These are phyloP conservation scores for Suhomyces ambrosiae DNA, from an alignment of 1,139 yeast species.

Conservation along the genomic window DNA sequence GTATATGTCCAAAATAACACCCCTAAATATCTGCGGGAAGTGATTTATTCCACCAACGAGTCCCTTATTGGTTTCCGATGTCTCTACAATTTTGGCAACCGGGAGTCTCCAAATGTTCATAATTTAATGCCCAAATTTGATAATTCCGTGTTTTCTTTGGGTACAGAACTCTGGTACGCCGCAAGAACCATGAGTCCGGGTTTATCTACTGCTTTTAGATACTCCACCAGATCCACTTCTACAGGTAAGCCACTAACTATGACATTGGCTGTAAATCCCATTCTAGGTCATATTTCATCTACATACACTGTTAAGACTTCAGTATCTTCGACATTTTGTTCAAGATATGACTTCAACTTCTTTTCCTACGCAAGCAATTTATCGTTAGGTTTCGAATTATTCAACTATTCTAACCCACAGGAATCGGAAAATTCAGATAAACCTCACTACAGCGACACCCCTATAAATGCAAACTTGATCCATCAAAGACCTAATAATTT, in stretches of 20 bases:
- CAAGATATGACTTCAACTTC: conserved; percentile 85
- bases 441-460: conserved; percentile 5
- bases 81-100: conserved; percentile 64
- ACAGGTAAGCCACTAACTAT: conserved; percentile 89
- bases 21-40: conserved; percentile 69
- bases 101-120: conserved; percentile 29
- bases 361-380: conserved; percentile 89
- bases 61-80: conserved; percentile 82
- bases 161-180: conserved; percentile 91
- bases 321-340: conserved; percentile 73
- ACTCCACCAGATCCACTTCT: conserved; percentile 82
- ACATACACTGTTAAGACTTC: conserved; percentile 87
- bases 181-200: conserved; percentile 83
- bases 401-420: conserved; percentile 44
- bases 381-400: conserved; percentile 83
- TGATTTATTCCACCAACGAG: conserved; percentile 86
- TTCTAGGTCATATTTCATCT: conserved; percentile 86
- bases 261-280: conserved; percentile 86
- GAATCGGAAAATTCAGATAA: neutral
- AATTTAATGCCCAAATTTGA: conserved; percentile 42
- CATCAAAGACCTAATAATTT: conserved; percentile 2
- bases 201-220: conserved; percentile 78
- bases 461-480: neutral
- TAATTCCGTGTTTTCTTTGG: conserved; percentile 63
- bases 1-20: conserved; percentile 71